These are phyloP conservation scores for Komagataella populi DNA, from an alignment of 805 yeast genomes.

Conservation along the genomic window DNA sequence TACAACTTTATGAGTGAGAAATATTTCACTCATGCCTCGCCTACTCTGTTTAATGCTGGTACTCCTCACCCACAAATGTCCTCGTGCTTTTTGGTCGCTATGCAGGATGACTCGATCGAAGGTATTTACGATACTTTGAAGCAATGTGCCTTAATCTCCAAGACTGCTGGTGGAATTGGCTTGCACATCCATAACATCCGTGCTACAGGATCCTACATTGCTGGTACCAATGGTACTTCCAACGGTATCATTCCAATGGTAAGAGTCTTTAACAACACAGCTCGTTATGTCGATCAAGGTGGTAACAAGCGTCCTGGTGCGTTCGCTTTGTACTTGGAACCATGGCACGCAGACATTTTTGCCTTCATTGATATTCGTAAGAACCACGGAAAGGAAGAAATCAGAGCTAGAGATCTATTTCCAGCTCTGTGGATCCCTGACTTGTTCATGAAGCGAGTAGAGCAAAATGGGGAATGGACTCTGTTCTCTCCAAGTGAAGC, in stretches of 20 bases:
- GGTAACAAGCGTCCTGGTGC: constrained; percentile 59
- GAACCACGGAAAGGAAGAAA: constrained; percentile 53
- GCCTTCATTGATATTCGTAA: constrained; percentile 47
- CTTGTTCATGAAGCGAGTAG: constrained; percentile 48
- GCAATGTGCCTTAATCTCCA: constrained; percentile 48
- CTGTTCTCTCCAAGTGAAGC: constrained; percentile 48
- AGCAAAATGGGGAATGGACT: constrained; percentile 41
- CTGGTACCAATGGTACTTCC: constrained; percentile 51
- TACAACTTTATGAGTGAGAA: constrained; percentile 47
- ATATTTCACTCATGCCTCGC: constrained; percentile 48
- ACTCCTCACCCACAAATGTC: constrained; percentile 49
- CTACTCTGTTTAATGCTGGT: constrained; percentile 50
- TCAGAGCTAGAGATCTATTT: constrained; percentile 48
- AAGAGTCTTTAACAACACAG: constrained; percentile 49
- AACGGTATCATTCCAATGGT: constrained; percentile 53
- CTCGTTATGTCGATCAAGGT: constrained; percentile 53
- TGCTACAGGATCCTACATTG: constrained; percentile 45
- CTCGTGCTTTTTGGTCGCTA: constrained; percentile 49
- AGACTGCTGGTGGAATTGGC: constrained; percentile 54
- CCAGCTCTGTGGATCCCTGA: constrained; percentile 55
- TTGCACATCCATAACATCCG: constrained; percentile 47
- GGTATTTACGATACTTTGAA: constrained; percentile 50
- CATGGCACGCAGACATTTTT: constrained; percentile 51
- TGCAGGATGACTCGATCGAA: constrained; percentile 51
- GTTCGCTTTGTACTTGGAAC: constrained; percentile 45